phyloP scores from a whole-genome alignment of 2,329 filamentous ascomycete species.

The Neurospora crassa region DNA sequence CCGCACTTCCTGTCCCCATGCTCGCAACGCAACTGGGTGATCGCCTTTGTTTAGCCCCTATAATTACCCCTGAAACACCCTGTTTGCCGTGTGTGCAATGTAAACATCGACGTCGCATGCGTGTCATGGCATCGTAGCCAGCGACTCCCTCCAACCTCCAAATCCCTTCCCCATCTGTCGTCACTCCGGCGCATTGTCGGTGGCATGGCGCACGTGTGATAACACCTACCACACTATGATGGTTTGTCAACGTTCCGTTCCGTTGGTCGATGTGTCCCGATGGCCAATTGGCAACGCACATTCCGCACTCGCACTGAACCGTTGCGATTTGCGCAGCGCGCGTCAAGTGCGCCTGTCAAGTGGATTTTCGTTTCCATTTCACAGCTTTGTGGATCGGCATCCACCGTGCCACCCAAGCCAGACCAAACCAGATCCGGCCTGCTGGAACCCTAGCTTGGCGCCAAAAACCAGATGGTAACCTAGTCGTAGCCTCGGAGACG shows the following conservation, averaged over 20 bases:
- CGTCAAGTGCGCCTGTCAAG: neutral
- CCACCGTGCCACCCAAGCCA: neutral
- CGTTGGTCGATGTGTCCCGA: neutral
- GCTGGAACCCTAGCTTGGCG: neutral
- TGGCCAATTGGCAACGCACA: neutral
- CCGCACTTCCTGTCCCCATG: neutral
- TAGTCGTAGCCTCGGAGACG: neutral
- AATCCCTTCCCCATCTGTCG: neutral
- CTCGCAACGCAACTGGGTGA: neutral
- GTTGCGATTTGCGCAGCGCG: neutral
- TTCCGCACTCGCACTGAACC: neutral
- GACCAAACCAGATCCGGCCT: neutral
- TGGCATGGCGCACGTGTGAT: neutral
- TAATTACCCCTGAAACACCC: neutral
- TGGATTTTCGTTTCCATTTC: neutral
- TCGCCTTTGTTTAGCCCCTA: neutral
- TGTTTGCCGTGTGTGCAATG: neutral
- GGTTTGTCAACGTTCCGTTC: neutral
- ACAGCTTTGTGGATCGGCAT: neutral
- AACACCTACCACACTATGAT: neutral
- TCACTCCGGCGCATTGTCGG: neutral
- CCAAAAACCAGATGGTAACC: neutral
- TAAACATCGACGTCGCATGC: neutral
- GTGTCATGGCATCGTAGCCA: neutral
- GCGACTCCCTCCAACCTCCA: neutral